These are phyloP conservation scores for Tylopilus sp. DNA, from an alignment of 768 basidiomycete species.

Conservation along the genomic window DNA sequence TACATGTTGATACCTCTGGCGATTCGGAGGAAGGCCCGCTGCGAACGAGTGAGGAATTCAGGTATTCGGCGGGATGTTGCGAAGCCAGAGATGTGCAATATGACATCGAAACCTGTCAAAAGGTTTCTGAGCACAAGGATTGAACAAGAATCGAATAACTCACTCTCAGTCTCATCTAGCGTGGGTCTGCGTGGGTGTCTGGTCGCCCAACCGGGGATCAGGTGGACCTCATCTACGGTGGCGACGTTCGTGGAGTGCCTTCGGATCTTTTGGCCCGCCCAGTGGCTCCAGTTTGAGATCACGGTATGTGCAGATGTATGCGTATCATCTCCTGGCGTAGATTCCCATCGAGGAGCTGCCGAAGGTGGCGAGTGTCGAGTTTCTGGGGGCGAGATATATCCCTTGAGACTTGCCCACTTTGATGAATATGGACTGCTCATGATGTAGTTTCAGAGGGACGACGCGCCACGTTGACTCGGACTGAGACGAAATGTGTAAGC, in stretches of 20 bases:
- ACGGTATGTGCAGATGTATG: slow-evolving; percentile 20
- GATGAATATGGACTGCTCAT: slow-evolving; percentile 33
- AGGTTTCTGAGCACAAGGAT: not conserved
- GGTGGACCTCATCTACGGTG: slow-evolving; percentile 45
- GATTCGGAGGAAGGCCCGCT: slow-evolving; percentile 69
- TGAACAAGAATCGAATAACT: not conserved
- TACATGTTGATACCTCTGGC: slow-evolving; percentile 58
- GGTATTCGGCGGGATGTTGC: slow-evolving; percentile 58
- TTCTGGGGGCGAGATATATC: slow-evolving; percentile 48
- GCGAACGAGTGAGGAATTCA: slow-evolving; percentile 65
- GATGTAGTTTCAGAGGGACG: slow-evolving; percentile 1
- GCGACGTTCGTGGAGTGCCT: slow-evolving; percentile 22
- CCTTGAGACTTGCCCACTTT: slow-evolving; percentile 39
- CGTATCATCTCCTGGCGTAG: slow-evolving; percentile 19
- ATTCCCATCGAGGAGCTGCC: slow-evolving; percentile 5
- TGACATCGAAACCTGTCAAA: slow-evolving; percentile 58
- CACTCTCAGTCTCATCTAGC: slow-evolving; percentile 27
- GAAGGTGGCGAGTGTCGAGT: slow-evolving; percentile 28
- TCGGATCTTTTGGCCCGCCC: slow-evolving; percentile 59
- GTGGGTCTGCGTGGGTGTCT: slow-evolving; percentile 39
- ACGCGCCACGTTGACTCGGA: not conserved
- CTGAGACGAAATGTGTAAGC: slow-evolving; percentile 9
- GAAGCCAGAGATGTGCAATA: slow-evolving; percentile 75
- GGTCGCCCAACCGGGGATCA: slow-evolving; percentile 85
- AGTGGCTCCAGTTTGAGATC: slow-evolving; percentile 52